phyloP scores from a whole-genome alignment of 768 basidiomycete genomes.

The Boletus reticulatus region DNA sequence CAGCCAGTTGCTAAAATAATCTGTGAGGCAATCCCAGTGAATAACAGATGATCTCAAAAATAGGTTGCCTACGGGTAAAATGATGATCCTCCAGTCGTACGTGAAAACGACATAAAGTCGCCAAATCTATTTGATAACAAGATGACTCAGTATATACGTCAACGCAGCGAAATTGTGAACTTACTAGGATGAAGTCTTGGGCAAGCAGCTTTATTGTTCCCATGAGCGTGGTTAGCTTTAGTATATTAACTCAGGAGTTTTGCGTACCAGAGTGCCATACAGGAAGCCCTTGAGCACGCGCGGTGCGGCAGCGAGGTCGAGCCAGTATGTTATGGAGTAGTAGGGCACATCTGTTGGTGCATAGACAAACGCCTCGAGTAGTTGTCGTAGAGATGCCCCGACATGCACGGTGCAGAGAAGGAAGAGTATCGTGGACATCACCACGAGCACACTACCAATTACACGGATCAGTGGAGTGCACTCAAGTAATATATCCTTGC shows the following conservation, averaged over 20 bases:
- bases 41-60: neutral
- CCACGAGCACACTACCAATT: neutral
- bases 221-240: neutral
- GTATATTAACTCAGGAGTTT: neutral
- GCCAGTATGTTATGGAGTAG: constrained; percentile 3
- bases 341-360: neutral
- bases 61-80: neutral
- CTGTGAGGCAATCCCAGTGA: neutral
- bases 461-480: neutral
- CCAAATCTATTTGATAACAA: neutral
- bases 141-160: too few relatives aligned
- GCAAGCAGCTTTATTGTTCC: neutral
- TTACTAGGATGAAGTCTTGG: neutral
- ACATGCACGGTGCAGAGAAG: neutral
- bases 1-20: neutral
- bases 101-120: constrained; percentile 2
- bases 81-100: neutral
- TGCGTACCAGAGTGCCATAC: neutral
- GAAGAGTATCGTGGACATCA: neutral
- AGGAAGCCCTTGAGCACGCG: neutral
- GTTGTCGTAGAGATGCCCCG: neutral
- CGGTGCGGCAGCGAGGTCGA: neutral
- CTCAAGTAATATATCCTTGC: neutral
- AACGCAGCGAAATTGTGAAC: neutral
- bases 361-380: constrained; percentile 1